phyloP scores from a whole-genome alignment of 2,329 filamentous ascomycete species.

The Xylariales sp. region DNA sequence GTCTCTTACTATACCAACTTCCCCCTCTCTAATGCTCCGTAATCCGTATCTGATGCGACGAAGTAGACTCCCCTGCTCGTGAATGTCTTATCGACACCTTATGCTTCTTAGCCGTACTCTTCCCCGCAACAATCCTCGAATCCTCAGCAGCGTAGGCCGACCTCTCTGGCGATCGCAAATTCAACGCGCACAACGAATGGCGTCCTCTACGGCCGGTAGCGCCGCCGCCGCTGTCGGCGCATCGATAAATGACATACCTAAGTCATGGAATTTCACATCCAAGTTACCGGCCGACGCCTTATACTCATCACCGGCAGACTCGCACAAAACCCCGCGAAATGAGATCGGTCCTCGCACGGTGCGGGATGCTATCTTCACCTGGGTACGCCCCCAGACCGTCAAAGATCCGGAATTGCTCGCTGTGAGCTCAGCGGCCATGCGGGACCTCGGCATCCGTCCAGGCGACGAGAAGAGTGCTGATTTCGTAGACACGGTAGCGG shows the following conservation, averaged over 20 bases:
- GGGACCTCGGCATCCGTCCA: slow-evolving; percentile 79
- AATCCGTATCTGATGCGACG: slow-evolving; percentile 2
- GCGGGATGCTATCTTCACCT: slow-evolving; percentile 87
- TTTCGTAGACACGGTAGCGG: slow-evolving; percentile 81
- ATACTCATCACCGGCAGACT: slow-evolving; percentile 83
- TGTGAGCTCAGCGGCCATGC: slow-evolving; percentile 81
- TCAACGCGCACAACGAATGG: slow-evolving; percentile 44
- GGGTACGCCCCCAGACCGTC: slow-evolving; percentile 82
- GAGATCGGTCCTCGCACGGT: slow-evolving; percentile 85
- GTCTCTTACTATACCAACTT: neutral
- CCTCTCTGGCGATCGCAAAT: slow-evolving; percentile 43
- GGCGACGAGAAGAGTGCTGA: slow-evolving; percentile 77
- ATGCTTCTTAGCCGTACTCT: slow-evolving; percentile 52
- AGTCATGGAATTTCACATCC: slow-evolving; percentile 74
- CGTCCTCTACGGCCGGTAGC: slow-evolving; percentile 50
- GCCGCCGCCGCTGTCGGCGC: slow-evolving; percentile 21
- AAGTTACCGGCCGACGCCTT: slow-evolving; percentile 78
- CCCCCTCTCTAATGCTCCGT: neutral
- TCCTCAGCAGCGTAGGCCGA: slow-evolving; percentile 7
- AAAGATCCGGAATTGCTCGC: slow-evolving; percentile 82
- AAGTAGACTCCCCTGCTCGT: slow-evolving; percentile 8
- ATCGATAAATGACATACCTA: slow-evolving; percentile 67
- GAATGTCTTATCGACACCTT: slow-evolving; percentile 43
- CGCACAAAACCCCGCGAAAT: slow-evolving; percentile 82
- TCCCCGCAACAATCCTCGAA: slow-evolving; percentile 46